Conservation (phyloP, 129 eudicot genomes). For the Solidago caesia region DNA sequence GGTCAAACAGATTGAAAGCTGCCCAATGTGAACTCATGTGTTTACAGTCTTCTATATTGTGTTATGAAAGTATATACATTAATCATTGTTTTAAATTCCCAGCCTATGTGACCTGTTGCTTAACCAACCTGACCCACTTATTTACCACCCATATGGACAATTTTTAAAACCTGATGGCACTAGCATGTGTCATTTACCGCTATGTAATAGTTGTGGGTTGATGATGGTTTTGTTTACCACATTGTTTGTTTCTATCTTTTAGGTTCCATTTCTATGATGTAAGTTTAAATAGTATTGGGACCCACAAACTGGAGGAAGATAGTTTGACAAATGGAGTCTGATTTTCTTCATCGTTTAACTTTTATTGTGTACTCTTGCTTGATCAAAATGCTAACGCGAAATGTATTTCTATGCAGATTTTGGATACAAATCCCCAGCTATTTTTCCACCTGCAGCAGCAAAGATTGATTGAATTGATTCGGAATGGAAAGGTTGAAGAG, state of each 20-base stretch:
- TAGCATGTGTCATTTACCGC: neutral
- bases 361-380: neutral
- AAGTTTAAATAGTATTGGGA: neutral
- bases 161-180: neutral
- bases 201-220: neutral
- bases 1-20: neutral
- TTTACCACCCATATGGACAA: neutral
- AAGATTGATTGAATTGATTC: slow-evolving; percentile 83
- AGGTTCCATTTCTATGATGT: neutral
- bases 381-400: slow-evolving; percentile 4
- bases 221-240: neutral
- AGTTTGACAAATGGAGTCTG: slow-evolving; percentile 5
- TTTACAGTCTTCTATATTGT: neutral
- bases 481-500: slow-evolving; percentile 88
- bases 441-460: slow-evolving; percentile 98
- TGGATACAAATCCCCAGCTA: slow-evolving; percentile 92
- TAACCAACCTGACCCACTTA: neutral
- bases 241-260: slow-evolving; percentile 3
- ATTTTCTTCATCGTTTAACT: neutral
- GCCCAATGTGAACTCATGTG: neutral
- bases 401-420: slow-evolving; percentile 55
- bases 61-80: neutral
- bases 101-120: neutral
- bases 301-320: slow-evolving; percentile 12
- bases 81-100: neutral